These are phyloP conservation scores for Aquilaria agallochum DNA, from an alignment of 441 rosid genomes.

Conservation along the genomic window DNA sequence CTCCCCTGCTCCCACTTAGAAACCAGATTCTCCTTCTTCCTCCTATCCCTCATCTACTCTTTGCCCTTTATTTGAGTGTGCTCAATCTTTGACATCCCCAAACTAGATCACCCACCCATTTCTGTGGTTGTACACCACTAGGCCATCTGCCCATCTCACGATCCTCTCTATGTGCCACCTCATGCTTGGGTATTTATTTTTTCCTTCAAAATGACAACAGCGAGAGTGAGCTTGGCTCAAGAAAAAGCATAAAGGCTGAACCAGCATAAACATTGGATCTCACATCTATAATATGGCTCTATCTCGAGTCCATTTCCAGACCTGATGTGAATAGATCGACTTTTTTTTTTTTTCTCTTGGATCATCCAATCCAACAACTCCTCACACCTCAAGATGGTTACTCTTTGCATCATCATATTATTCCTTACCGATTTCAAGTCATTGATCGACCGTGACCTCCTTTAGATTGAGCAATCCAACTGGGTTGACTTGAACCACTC, in stretches of 20 bases:
- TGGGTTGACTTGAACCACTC: conserved; percentile 19
- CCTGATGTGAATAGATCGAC: conserved; percentile 17
- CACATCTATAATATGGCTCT: conserved; percentile 14
- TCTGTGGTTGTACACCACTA: too few relatives aligned
- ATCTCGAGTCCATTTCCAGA: conserved; percentile 26
- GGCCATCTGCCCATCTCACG: too few relatives aligned
- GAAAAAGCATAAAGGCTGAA: conserved; percentile 72
- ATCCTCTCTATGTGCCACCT: too few relatives aligned
- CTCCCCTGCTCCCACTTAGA: too few relatives aligned
- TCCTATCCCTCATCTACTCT: too few relatives aligned
- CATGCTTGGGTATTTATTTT: conserved; percentile 21
- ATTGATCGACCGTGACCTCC: conserved; percentile 17
- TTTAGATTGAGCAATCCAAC: conserved; percentile 26
- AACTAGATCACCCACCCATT: too few relatives aligned
- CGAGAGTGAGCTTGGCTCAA: conserved; percentile 84
- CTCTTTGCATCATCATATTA: conserved; percentile 36
- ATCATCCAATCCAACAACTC: conserved; percentile 59
- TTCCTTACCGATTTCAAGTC: conserved; percentile 28
- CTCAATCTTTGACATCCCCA: too few relatives aligned
- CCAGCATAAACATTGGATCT: conserved; percentile 62
- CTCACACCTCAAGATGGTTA: conserved; percentile 58
- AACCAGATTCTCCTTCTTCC: too few relatives aligned
- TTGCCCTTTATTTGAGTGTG: too few relatives aligned
- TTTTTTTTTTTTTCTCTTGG: conserved; percentile 14
- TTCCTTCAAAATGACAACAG: conserved; percentile 77